Percentiles rank a stretch among this genome's conserved stretches.
phyloP scores from a whole-genome alignment of 495 filamentous ascomycete genomes.

The Lepraria neglecta region DNA sequence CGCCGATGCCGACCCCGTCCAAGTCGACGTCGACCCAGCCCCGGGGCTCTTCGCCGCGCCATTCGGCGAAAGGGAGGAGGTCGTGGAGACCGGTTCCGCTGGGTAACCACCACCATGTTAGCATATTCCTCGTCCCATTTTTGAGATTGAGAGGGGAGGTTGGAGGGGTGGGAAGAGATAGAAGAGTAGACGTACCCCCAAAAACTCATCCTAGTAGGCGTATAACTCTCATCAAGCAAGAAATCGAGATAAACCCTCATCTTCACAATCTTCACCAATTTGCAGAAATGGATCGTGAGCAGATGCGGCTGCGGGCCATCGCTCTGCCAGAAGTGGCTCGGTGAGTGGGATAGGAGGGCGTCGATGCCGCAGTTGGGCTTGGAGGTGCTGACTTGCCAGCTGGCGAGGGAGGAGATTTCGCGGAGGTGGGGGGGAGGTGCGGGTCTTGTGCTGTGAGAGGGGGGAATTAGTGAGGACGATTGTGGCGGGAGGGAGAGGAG shows the following conservation, averaged over 20 bases:
- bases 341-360: slow-evolving; percentile 74
- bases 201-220: slow-evolving; percentile 86
- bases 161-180: too few species aligned
- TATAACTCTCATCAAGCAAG: slow-evolving; percentile 87
- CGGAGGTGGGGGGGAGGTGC: slow-evolving; percentile 45
- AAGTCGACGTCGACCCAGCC: slow-evolving; percentile 88
- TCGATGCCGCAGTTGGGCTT: slow-evolving; percentile 88
- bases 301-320: slow-evolving; percentile 93
- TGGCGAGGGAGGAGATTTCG: slow-evolving; percentile 91
- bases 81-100: slow-evolving; percentile 77
- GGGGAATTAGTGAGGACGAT: background rate
- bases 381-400: slow-evolving; percentile 82
- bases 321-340: slow-evolving; percentile 87
- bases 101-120: too few species aligned
- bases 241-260: slow-evolving; percentile 89
- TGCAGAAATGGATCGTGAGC: slow-evolving; percentile 93
- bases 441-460: slow-evolving; percentile 22
- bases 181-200: slow-evolving; percentile 42
- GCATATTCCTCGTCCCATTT: too few species aligned
- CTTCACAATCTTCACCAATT: slow-evolving; percentile 74
- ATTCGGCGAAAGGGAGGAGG: slow-evolving; percentile 71
- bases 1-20: slow-evolving; percentile 53
- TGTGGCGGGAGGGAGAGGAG: background rate
- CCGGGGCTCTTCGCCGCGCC: slow-evolving; percentile 67
- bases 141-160: too few species aligned